Base-by-base conservation (phyloP, 1,284 basidiomycete genomes). In the Tylopilus microsporus region DNA sequence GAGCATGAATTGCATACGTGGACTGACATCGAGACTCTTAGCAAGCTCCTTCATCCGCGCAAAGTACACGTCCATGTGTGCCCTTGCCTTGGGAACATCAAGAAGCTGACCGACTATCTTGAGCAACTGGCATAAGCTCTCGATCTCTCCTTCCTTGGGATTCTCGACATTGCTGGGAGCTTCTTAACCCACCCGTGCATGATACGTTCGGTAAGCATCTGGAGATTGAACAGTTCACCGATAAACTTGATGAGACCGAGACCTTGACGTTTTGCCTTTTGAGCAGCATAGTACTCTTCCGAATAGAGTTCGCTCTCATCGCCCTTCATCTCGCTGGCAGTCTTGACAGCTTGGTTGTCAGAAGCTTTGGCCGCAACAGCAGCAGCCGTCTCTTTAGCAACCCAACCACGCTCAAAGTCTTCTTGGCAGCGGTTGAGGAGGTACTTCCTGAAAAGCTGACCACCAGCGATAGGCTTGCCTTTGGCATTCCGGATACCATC, bases 181-280 rank as follows among this genome's bases (percentile, higher is more conserved):
- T 94, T 94, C 82, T 94, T 92, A 72, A 98, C 87, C 79, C 95
- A 98, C 71, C 93, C 87, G 75, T 94, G 91, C 89, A 99, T 98
- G 76, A 96, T 95, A 65, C 91, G 85, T 75, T 93, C 91, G 49
- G 91, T 93, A 56, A 97, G 79, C 92, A 97, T 96, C 74, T 89
- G 88, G 43, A 98, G 80, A 79, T 98, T 98, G 88, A 94, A 98
- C 59, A 98, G 80, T 78, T 98, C 95, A 68, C 96, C 95, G 65
- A 98, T 97, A 78, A 99, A 97, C 73, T 92, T 92, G 74, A 98
- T 92, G 62, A 98, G 84, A 81, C 96, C 96, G 30, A 98, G 87
- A 74, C 95, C 94, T 65, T 92, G 90, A 64, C 95, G 92, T 81
- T 98, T 98, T 49, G 94, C 94, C 80, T 98, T 98, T 74, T 95